Evolutionary conservation across 225 moss, liverwort and hornwort genomes (phyloP).

Genomic region (Polytrichum formosum): DNA sequence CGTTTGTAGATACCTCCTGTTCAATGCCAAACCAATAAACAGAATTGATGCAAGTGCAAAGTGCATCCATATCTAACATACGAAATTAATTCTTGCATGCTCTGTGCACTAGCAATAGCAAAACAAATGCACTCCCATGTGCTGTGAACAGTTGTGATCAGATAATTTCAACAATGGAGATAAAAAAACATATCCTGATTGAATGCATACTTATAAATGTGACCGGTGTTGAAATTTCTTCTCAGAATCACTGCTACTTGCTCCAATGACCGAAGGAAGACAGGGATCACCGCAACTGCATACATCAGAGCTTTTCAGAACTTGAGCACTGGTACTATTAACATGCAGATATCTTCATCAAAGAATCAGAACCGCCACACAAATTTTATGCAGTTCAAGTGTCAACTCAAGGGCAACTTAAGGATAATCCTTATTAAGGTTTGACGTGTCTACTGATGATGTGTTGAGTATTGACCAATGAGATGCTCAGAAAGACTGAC

Average conservation of each 20-base stretch:
- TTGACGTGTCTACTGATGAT: background rate
- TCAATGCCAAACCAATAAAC: constrained; percentile 9
- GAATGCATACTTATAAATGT: constrained; percentile 67
- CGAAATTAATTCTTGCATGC: too few species aligned
- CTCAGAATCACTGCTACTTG: constrained; percentile 63
- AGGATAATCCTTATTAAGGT: background rate
- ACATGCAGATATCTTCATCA: too few species aligned
- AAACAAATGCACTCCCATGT: too few species aligned
- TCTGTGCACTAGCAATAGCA: too few species aligned
- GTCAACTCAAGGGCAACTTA: too few species aligned
- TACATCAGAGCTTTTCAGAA: constrained; percentile 4
- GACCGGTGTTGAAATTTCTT: constrained; percentile 64
- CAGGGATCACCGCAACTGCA: constrained; percentile 89
- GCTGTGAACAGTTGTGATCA: too few species aligned
- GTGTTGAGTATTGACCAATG: background rate
- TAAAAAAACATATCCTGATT: too few species aligned
- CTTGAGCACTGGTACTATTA: background rate
- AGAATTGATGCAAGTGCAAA: background rate
- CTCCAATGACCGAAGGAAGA: constrained; percentile 79
- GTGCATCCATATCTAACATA: background rate
- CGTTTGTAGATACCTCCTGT: constrained; percentile 68
- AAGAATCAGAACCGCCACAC: too few species aligned
- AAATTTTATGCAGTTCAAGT: too few species aligned
- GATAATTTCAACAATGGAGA: too few species aligned
- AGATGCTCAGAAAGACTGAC: constrained; percentile 14